Evolutionary conservation across 306 rosid species (phyloP), one percentile per base, ranked within the genome.

Genomic region (Prunus mira): DNA sequence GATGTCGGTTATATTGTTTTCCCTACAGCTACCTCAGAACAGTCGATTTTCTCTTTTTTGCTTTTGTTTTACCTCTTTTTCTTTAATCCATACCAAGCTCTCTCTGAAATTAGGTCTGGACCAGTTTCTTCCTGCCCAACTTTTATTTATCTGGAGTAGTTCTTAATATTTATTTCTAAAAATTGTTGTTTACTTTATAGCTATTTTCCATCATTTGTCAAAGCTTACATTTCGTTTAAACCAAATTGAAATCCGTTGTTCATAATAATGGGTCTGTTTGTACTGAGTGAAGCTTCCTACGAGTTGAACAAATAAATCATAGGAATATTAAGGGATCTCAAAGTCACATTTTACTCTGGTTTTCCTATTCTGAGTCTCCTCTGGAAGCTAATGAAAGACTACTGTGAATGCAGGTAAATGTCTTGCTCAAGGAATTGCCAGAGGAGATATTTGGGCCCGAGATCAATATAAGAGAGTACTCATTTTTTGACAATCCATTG

Each of bases 401-500:
- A 62, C 51, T 64, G 55, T 67, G 41, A 54, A 34, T 51, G 76
- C 86, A 96, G 99, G 84, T 96, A 77, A 86, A 92, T 83, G 73
- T 86, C 80, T 92, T 96, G 99, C 83, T 91, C 69, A 77, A 88
- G 81, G 88, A 88, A 55, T 82, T 87, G 27, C 87, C 93, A n/a
- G 87, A 80, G 90, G 98, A 91, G 43, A 95, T 85, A 76, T 92
- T 87, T 80, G 99, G 99, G 72, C 96, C 96, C 25, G 68, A 69
- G 69, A 92, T 96, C 61, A 75, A 77, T 72, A 76, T 96, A 54
- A 92, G 97, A 81, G 99, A 96, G 79, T 91, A 91, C 84, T 91
- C 99, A 75, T 82, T 96, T 77, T 82, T 96, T 81, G 97, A 92
- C 17, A 96, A 96, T 82, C 96, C 98, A 10, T 87, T 84, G 63